Evolutionary conservation across 148 eudicot genomes (phyloP).

Genomic region (Chenopodium album): DNA sequence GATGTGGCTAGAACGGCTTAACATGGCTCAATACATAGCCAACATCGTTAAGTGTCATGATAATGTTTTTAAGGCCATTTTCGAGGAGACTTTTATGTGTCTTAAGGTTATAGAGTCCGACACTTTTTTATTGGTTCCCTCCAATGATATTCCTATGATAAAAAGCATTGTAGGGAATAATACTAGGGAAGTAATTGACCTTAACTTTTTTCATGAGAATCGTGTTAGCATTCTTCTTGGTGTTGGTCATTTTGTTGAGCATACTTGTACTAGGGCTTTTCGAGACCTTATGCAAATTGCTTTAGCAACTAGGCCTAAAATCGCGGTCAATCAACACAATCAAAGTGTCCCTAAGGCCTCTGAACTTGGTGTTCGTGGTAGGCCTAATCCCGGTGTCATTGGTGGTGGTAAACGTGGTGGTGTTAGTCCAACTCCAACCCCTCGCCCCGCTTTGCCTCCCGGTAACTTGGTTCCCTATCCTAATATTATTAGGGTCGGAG

Average conservation of each 20-base stretch:
- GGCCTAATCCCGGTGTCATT: neutral
- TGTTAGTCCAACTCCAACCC: too few relatives aligned
- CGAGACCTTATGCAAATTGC: conserved; percentile 27
- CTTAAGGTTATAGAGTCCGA: conserved; percentile 17
- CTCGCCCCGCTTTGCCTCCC: neutral
- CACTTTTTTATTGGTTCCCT: neutral
- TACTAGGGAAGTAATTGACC: neutral
- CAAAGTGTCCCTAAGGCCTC: neutral
- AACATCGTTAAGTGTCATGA: conserved; percentile 5
- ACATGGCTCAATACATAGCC: neutral
- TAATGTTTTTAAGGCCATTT: conserved; percentile 9
- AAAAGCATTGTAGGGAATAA: conserved; percentile 20
- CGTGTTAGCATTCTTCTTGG: conserved; percentile 16
- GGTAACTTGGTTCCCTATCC: neutral
- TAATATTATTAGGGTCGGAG: conserved; percentile 16
- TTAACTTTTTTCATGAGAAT: conserved; percentile 24
- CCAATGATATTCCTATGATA: conserved; percentile 18
- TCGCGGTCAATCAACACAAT: too few relatives aligned
- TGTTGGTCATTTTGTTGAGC: conserved; percentile 21
- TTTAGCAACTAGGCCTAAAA: neutral
- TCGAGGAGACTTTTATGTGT: conserved; percentile 26
- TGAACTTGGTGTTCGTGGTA: neutral
- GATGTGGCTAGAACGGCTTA: conserved; percentile 38
- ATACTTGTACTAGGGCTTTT: conserved; percentile 35
- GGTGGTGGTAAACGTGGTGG: neutral